Percentiles rank a stretch among this genome's conserved stretches.
Conservation (phyloP, 129 eudicot species). For the Gnaphalium uliginosum region DNA sequence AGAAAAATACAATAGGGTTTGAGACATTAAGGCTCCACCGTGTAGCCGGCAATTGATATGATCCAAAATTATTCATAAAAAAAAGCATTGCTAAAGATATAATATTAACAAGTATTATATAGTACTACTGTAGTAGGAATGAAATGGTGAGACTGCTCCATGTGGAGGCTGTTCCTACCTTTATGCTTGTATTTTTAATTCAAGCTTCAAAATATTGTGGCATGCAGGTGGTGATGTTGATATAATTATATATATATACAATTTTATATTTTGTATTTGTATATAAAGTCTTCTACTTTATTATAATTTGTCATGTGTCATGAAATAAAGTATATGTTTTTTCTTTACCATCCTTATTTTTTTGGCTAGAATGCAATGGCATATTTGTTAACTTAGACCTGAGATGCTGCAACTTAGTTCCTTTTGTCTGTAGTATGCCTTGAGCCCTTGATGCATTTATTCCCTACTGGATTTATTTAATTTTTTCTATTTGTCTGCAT, state of each 20-base stretch:
- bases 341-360: not conserved
- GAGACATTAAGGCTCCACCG: not conserved
- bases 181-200: not conserved
- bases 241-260: no score
- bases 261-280: not conserved
- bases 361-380: not conserved
- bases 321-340: not conserved
- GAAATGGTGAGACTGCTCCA: conserved; percentile 18
- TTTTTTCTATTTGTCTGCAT: not conserved
- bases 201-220: not conserved
- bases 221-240: not conserved
- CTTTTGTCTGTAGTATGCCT: not conserved
- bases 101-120: not conserved
- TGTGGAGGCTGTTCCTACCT: conserved; percentile 4
- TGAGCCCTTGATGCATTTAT: not conserved
- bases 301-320: not conserved
- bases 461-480: no score
- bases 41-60: conserved; percentile 14
- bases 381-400: not conserved
- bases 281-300: not conserved
- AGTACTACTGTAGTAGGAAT: not conserved
- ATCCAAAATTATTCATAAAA: not conserved
- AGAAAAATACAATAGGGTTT: not conserved
- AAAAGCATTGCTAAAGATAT: not conserved
- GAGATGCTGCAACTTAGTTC: not conserved